Evolutionary conservation across 2,329 filamentous ascomycete genomes (phyloP).

Genomic region (Grosmannia penicillata): DNA sequence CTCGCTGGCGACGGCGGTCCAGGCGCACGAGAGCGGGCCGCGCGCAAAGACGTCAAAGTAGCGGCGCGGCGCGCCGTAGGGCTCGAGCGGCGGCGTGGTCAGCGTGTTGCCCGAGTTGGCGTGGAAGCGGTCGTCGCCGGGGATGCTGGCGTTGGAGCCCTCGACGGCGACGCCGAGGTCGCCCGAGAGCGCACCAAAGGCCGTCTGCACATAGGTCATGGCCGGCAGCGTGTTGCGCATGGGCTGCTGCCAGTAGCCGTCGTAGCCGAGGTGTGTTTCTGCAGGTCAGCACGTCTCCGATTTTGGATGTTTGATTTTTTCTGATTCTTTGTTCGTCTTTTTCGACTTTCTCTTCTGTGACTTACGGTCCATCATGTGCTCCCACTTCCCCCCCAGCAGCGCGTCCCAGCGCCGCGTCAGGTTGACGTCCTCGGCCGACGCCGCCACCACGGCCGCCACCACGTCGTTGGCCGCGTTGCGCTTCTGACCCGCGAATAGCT

Average conservation of each 20-base stretch:
- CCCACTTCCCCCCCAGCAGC: slow-evolving; percentile 47
- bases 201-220: slow-evolving; percentile 42
- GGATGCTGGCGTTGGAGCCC: slow-evolving; percentile 50
- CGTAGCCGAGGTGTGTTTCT: slow-evolving; percentile 39
- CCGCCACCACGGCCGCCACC: slow-evolving; percentile 33
- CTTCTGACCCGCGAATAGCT: slow-evolving; percentile 36
- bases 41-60: slow-evolving; percentile 52
- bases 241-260: slow-evolving; percentile 52
- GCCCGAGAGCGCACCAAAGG: slow-evolving; percentile 45
- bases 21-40: slow-evolving; percentile 36
- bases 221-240: slow-evolving; percentile 54
- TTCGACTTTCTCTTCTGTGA: too few relatives aligned
- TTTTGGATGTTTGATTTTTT: too few relatives aligned
- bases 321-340: too few relatives aligned
- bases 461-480: slow-evolving; percentile 39
- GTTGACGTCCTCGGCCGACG: slow-evolving; percentile 41
- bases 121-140: slow-evolving; percentile 52
- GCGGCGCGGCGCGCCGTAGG: slow-evolving; percentile 37
- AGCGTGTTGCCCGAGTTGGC: slow-evolving; percentile 36
- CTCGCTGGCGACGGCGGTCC: slow-evolving; percentile 31
- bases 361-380: slow-evolving; percentile 42
- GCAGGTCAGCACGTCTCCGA: not conserved
- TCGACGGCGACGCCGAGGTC: slow-evolving; percentile 50
- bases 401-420: slow-evolving; percentile 42
- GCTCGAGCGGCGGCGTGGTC: slow-evolving; percentile 37